Evolutionary conservation across 1,139 yeast genomes (phyloP), one percentile per base, ranked within the genome.

Genomic region (Magnusiomyces paraingens): DNA sequence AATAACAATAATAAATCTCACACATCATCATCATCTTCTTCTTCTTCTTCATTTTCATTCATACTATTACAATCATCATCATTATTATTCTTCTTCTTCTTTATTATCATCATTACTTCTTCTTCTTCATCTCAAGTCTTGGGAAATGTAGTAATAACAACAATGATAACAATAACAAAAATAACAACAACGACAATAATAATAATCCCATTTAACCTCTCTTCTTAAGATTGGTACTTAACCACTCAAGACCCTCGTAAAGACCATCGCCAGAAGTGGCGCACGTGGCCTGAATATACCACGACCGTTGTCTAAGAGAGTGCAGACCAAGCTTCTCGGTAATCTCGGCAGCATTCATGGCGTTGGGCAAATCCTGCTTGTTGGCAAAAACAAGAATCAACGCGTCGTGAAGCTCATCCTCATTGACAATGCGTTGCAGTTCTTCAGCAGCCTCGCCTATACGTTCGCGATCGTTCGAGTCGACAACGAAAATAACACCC

Each of bases 261-360:
- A 88, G 80, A 79, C 95, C 96, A 72, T 87, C 95, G 77, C 95
- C 95, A 59, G 95, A 83, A 60, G 95, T 88, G 64, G 96, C 96
- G 76, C 95, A 88, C 60, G 96, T 84, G 63, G 95, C 87, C 77
- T 88, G 95, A 71, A 88, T 88, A 77, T 85, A 88, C 96, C 96
- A 88, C 67, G 94, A 93, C 74, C 95, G 86, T 77, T 87, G 91
- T 78, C 95, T 84, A 72, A 88, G 83, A 54, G 95, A 85, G 75
- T 87, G 95, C 70, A 88, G 83, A 64, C 95, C 95, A 69, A 87
- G 81, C 76, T 87, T 87, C 76, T 87, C 95, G 66, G 95, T 87
- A 72, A 88, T 86, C 76, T 88, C 96, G 61, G 95, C 94, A 63
- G 95, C 95, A 72, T 86, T 85, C 95, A 88, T 87, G 69, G 96